Evolutionary conservation across 371 early-diverging fungal genomes (phyloP), one percentile per base, ranked within the genome.

Genomic region (Saksenaea oblongispora): DNA sequence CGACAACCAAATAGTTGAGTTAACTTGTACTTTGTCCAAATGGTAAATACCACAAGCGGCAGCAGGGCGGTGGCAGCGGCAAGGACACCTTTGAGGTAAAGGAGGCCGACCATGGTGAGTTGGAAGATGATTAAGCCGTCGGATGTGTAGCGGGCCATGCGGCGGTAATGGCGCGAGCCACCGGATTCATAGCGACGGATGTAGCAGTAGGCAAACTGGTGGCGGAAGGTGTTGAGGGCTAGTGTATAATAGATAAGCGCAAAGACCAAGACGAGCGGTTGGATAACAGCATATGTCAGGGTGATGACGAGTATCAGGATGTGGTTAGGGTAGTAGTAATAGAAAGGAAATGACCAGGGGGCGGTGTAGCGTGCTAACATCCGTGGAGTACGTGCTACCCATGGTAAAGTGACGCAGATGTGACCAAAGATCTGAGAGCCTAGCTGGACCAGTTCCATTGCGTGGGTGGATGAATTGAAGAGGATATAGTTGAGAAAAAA

Each of bases 101-200:
- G 56, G 2, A 87, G 37, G 1, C 95, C 96, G 34, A 94, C 80
- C 85, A 94, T 91, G 2, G 94, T 89, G 26, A 91, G 63, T 65
- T 97, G 97, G 79, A 91, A 93, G 36, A 97, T 86, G 56, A 93
- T 62, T 24, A 97, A 74, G 0, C 95, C 92, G 31, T 88, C 75
- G 13, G 91, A 84, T 28, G 91, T 87, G 26, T 95, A 89, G n/a
- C 90, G 82, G 37, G 90, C 89, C 61, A 90, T 87, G 55, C 89
- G 81, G 1, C 92, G 91, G 71, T 91, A 93, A 22, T 86, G 84
- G 53, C 80, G 78, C n/a, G 72, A 62, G 0, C 96, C 97, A 14
- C 82, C 78, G 0, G 94, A 82, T 73, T 96, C 96, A 64, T 92
- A 94, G 1, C 87, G 82, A 5, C 91, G 91, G 39, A 94, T 83